These are phyloP conservation scores for Ziziphus jujuba DNA, from an alignment of 306 rosid species.

Conservation along the genomic window DNA sequence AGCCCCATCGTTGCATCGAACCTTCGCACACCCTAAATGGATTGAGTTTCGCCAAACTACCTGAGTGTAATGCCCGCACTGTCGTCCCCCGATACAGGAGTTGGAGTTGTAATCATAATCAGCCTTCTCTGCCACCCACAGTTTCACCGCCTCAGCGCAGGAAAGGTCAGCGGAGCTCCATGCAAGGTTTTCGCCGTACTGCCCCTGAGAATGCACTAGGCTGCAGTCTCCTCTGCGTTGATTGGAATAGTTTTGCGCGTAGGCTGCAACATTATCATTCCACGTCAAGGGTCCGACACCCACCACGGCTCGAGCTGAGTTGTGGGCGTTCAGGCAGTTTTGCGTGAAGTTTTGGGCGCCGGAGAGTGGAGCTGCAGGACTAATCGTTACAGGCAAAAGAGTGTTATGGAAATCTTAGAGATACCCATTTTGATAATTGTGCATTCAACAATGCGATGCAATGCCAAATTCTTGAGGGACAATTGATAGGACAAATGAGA, in stretches of 20 bases:
- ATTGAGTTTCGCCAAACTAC: conserved; percentile 20
- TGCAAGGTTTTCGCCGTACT: conserved; percentile 35
- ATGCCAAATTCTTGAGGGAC: no score
- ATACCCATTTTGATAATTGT: no score
- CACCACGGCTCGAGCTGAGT: conserved; percentile 29
- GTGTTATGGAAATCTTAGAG: no score
- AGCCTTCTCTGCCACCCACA: conserved; percentile 48
- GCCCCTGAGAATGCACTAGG: conserved; percentile 15
- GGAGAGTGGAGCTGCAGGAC: background rate
- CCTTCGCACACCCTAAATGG: conserved; percentile 17
- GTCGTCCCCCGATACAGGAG: conserved; percentile 13
- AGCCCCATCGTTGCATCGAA: conserved; percentile 32
- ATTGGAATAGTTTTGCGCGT: conserved; percentile 26
- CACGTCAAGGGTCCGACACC: conserved; percentile 33
- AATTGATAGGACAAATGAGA: no score
- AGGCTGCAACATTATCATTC: conserved; percentile 18
- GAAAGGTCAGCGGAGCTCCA: conserved; percentile 2
- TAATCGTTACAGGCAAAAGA: no score
- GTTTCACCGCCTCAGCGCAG: conserved; percentile 13
- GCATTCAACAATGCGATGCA: no score
- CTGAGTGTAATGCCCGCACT: conserved; percentile 50
- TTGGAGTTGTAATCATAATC: conserved; percentile 37
- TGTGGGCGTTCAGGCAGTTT: conserved; percentile 41
- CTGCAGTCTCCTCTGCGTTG: background rate
- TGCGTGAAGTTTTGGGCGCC: conserved; percentile 12